These are phyloP conservation scores for Talaromyces verruculosus DNA, from an alignment of 2,329 filamentous ascomycete species.

Conservation along the genomic window DNA sequence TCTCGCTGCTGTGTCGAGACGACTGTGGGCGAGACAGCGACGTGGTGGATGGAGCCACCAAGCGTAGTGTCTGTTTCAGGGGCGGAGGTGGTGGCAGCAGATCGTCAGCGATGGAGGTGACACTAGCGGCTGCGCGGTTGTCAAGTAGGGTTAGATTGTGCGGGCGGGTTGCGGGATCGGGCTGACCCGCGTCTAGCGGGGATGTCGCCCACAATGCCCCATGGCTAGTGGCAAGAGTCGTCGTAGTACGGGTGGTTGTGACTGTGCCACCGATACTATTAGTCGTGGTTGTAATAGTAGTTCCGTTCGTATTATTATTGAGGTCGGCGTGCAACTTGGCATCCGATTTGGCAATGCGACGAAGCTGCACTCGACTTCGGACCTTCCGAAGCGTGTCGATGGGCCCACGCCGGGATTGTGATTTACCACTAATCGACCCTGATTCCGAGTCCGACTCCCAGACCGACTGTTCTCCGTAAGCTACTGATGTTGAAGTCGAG, in stretches of 20 bases:
- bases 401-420: conserved; percentile 35
- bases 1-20: conserved; percentile 29
- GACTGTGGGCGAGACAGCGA: conserved; percentile 33
- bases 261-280: background rate
- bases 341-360: conserved; percentile 38
- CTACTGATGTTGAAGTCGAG: conserved; percentile 37
- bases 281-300: conserved; percentile 21
- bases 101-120: conserved; percentile 29
- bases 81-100: conserved; percentile 25
- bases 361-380: conserved; percentile 41
- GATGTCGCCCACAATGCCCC: background rate
- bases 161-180: background rate
- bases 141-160: conserved; percentile 9
- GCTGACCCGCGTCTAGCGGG: conserved; percentile 14
- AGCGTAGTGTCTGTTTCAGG: conserved; percentile 35
- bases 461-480: conserved; percentile 39
- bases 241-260: background rate
- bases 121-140: conserved; percentile 18
- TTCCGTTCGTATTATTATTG: conserved; percentile 19
- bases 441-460: conserved; percentile 44
- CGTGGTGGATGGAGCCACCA: conserved; percentile 39
- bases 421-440: conserved; percentile 37
- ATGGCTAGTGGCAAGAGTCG: background rate
- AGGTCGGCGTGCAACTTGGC: conserved; percentile 34
- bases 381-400: conserved; percentile 44